These are phyloP conservation scores for Meripilus lineatus DNA, from an alignment of 1,284 basidiomycete genomes.

Conservation along the genomic window DNA sequence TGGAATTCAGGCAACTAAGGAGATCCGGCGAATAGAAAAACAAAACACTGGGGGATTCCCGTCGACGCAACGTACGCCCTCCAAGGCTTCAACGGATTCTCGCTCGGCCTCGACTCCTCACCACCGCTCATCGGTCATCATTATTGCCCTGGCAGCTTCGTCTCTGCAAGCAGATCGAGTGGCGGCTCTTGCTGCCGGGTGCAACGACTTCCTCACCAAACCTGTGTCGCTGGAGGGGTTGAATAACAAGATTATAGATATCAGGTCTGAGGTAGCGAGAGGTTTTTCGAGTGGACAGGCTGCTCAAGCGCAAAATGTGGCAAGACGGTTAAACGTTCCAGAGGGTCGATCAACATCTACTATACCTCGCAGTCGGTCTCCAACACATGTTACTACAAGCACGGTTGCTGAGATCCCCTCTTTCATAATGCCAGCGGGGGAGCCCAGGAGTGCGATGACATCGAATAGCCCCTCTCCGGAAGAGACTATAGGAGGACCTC, in stretches of 20 bases:
- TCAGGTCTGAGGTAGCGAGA: slow-evolving; percentile 57
- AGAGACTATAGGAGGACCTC: slow-evolving; percentile 11
- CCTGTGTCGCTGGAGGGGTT: slow-evolving; percentile 95
- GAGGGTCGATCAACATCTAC: slow-evolving; percentile 42
- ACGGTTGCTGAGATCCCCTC: no score
- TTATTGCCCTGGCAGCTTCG: slow-evolving; percentile 96
- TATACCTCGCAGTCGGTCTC: slow-evolving; percentile 24
- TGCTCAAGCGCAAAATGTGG: slow-evolving; percentile 59
- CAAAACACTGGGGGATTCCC: slow-evolving; percentile 65
- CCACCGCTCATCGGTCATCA: slow-evolving; percentile 93
- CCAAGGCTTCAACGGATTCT: slow-evolving; percentile 40
- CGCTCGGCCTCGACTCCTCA: slow-evolving; percentile 50
- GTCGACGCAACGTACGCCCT: slow-evolving; percentile 51
- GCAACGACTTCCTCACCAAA: slow-evolving; percentile 98
- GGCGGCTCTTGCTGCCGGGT: slow-evolving; percentile 93
- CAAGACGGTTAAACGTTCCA: slow-evolving; percentile 64
- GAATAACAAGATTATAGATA: slow-evolving; percentile 93
- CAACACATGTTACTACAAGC: slow-evolving; percentile 16
- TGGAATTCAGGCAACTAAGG: slow-evolving; percentile 95
- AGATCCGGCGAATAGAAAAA: slow-evolving; percentile 87
- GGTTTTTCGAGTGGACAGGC: slow-evolving; percentile 52
- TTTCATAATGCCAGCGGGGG: no score
- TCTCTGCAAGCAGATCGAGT: slow-evolving; percentile 92
- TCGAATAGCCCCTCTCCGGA: slow-evolving; percentile 14
- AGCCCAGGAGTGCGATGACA: slow-evolving; percentile 11